Conservation (phyloP, 2,329 filamentous ascomycete genomes). For the Trematosphaeria pertusa region DNA sequence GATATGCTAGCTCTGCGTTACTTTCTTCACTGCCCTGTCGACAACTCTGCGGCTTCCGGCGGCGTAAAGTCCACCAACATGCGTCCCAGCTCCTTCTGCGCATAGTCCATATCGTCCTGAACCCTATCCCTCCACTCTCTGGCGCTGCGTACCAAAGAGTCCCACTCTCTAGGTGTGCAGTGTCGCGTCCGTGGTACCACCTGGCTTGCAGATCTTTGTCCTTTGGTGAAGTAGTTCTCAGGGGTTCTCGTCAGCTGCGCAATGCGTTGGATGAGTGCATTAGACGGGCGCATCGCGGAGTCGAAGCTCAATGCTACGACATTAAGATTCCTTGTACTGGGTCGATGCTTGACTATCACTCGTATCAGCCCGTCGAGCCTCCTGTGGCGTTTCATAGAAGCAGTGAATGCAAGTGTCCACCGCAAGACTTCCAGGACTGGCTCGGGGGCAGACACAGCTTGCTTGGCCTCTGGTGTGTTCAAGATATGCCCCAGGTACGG, state of each 20-base stretch:
- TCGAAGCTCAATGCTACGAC: not conserved
- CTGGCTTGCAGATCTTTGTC: not conserved
- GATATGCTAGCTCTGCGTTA: no score
- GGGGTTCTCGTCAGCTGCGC: slow-evolving; percentile 4
- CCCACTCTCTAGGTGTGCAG: slow-evolving; percentile 3
- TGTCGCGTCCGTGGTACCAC: not conserved
- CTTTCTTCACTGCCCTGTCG: no score
- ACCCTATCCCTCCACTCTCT: slow-evolving; percentile 1
- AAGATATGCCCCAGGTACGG: not conserved
- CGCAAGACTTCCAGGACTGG: not conserved
- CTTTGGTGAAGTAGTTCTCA: not conserved
- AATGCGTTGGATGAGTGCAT: slow-evolving; percentile 5
- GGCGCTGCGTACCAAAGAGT: slow-evolving; percentile 1
- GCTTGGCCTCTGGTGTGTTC: not conserved
- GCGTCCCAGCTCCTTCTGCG: slow-evolving; percentile 2
- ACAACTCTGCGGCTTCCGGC: not conserved
- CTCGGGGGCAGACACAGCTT: not conserved
- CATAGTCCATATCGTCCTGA: slow-evolving; percentile 3
- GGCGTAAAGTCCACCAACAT: slow-evolving; percentile 4
- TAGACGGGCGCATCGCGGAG: not conserved
- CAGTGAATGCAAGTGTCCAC: not conserved
- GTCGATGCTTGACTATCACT: not conserved
- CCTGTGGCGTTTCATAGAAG: not conserved
- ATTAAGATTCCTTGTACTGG: not conserved
- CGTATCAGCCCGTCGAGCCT: not conserved